Evolutionary conservation across 441 rosid genomes (phyloP).

Genomic region (Dalechampia spathulata): DNA sequence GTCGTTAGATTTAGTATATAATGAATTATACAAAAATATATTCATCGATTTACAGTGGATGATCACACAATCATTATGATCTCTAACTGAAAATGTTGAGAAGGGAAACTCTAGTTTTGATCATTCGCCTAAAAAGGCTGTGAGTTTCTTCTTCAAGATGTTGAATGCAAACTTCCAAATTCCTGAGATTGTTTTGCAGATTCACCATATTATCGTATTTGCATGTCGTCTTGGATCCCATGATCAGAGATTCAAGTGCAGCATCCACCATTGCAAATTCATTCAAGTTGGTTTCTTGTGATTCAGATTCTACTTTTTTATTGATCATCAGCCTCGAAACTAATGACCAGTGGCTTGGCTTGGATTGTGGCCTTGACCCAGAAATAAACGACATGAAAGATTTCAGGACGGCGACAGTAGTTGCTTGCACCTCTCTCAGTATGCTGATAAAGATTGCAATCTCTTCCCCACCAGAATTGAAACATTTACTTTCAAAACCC

Average conservation of each 20-base stretch:
- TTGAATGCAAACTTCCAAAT: constrained; percentile 32
- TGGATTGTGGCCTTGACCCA: constrained; percentile 14
- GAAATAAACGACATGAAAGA: constrained; percentile 27
- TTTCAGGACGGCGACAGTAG: constrained; percentile 22
- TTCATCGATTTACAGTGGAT: background rate
- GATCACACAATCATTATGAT: background rate
- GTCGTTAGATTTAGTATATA: too few species aligned
- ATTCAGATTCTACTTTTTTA: constrained; percentile 18
- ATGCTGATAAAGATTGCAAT: background rate
- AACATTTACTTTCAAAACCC: constrained; percentile 12
- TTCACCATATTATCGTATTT: constrained; percentile 16
- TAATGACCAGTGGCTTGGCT: constrained; percentile 21
- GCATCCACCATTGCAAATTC: constrained; percentile 26
- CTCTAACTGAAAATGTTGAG: constrained; percentile 31
- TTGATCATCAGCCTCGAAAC: constrained; percentile 32
- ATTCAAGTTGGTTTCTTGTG: constrained; percentile 10
- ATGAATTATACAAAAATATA: background rate
- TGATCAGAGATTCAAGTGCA: constrained; percentile 12
- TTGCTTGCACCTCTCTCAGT: constrained; percentile 26
- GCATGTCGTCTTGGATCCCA: constrained; percentile 7
- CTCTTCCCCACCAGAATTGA: constrained; percentile 4
- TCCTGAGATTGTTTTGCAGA: constrained; percentile 21
- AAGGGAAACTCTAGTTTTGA: constrained; percentile 42
- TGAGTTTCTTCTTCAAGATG: constrained; percentile 37
- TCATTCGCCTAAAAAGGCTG: constrained; percentile 27